Conservation (phyloP, 2,329 filamentous ascomycete species). For the Talaromyces sp. region DNA sequence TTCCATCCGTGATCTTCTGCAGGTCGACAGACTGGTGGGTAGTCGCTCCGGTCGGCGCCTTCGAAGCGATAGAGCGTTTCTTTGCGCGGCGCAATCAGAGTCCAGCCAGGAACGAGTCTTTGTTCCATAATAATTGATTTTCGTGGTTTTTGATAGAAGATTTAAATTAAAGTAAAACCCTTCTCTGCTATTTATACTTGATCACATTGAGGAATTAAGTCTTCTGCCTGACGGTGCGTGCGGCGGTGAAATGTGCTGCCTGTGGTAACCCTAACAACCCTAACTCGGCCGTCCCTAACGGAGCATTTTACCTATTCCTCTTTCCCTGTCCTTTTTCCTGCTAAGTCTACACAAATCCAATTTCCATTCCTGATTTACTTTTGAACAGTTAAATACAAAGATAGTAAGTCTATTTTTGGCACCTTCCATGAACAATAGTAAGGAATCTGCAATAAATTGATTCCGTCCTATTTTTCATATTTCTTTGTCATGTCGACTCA, state of each 20-base stretch:
- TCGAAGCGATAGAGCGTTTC: neutral
- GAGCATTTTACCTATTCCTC: no score
- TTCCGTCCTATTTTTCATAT: neutral
- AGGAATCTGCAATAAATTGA: neutral
- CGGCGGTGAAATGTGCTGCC: neutral
- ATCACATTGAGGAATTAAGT: neutral
- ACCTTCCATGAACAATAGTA: neutral
- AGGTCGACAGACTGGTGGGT: neutral
- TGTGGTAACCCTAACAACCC: neutral
- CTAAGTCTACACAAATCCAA: no score
- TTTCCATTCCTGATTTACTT: accelerated
- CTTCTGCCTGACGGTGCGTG: neutral
- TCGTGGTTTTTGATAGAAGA: neutral
- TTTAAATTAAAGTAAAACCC: neutral
- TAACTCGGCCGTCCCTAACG: no score
- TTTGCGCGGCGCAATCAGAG: neutral
- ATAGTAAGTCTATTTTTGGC: neutral
- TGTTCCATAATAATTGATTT: neutral
- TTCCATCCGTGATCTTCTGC: neutral
- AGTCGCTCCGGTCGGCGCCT: neutral
- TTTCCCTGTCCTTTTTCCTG: neutral
- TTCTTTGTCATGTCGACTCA: neutral
- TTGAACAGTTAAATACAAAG: neutral
- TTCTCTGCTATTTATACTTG: neutral
- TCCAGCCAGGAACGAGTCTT: slow-evolving; percentile 2